Conservation (phyloP, 1,284 basidiomycete species). For the Schizopora paradoxa region DNA sequence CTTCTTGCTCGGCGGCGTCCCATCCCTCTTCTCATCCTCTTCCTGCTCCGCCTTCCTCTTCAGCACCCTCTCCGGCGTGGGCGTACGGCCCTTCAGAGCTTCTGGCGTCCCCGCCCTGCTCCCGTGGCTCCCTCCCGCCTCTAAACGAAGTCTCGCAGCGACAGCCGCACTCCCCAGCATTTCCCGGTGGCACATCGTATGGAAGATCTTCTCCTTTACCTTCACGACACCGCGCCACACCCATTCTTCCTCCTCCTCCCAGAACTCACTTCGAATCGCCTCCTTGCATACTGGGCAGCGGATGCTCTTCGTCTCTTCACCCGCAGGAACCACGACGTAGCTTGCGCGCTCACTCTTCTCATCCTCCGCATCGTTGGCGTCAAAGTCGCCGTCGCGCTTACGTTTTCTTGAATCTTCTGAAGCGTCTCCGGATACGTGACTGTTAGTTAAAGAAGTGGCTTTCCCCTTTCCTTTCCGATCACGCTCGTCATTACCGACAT, state of each 20-base stretch:
- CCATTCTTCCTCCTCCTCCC: conserved; percentile 98
- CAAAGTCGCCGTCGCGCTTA: neutral
- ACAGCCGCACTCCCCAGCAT: conserved; percentile 53
- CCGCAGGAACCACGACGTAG: conserved; percentile 83
- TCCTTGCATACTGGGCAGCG: conserved; percentile 99
- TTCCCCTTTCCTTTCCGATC: conserved; percentile 65
- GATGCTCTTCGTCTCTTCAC: conserved; percentile 72
- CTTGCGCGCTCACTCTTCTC: conserved; percentile 72
- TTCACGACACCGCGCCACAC: conserved; percentile 91
- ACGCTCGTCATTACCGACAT: conserved; percentile 48
- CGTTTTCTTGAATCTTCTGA: conserved; percentile 1
- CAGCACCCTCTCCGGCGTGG: conserved; percentile 18
- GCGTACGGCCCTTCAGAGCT: conserved; percentile 20
- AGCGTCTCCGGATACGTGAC: conserved; percentile 55
- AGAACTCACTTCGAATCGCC: conserved; percentile 84
- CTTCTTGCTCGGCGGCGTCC: conserved; percentile 23
- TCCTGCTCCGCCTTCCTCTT: conserved; percentile 30
- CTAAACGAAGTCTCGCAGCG: conserved; percentile 59
- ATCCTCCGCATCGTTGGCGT: conserved; percentile 52
- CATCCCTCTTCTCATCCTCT: conserved; percentile 8
- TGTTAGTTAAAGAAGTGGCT: conserved; percentile 42
- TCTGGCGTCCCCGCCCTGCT: conserved; percentile 75
- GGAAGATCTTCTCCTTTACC: conserved; percentile 82
- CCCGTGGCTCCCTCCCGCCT: conserved; percentile 35
- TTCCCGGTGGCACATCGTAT: conserved; percentile 90